Conservation (phyloP, 768 basidiomycete species). For the Pluteus cervinus region DNA sequence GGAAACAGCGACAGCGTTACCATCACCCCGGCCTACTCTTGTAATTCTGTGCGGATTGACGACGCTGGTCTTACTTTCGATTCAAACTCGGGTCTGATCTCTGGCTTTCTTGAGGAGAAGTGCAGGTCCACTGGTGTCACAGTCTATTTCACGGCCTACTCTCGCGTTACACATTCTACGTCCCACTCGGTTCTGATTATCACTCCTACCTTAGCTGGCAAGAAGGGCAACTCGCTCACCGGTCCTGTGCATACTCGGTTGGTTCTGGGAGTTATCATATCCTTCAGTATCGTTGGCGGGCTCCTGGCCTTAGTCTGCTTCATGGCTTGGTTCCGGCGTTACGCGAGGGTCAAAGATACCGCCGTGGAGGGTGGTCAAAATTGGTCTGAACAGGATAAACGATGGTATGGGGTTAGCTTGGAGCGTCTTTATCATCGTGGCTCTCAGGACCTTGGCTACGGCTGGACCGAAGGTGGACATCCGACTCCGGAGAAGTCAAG, state of each 20-base stretch:
- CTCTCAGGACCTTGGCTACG: conserved; percentile 12
- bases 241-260: conserved; percentile 40
- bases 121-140: conserved; percentile 29
- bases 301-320: conserved; percentile 46
- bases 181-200: conserved; percentile 58
- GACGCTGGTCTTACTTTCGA: conserved; percentile 55
- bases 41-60: conserved; percentile 34
- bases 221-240: conserved; percentile 28
- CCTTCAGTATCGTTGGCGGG: conserved; percentile 59
- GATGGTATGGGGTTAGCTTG: conserved; percentile 56
- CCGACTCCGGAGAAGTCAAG: too few species aligned
- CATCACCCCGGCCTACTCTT: conserved; percentile 51
- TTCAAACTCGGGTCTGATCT: conserved; percentile 33
- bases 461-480: conserved; percentile 12
- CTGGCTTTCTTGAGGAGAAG: conserved; percentile 58
- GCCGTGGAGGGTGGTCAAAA: conserved; percentile 52
- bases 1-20: conserved; percentile 38
- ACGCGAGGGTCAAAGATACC: conserved; percentile 52
- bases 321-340: conserved; percentile 52
- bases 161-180: conserved; percentile 57
- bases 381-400: conserved; percentile 60
- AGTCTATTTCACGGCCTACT: conserved; percentile 65
- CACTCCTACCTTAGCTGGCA: conserved; percentile 28
- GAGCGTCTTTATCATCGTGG: conserved; percentile 19
- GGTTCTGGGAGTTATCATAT: conserved; percentile 52